Conservation (phyloP, 164 flowering plant genomes). For the Nelumbo lutea region DNA sequence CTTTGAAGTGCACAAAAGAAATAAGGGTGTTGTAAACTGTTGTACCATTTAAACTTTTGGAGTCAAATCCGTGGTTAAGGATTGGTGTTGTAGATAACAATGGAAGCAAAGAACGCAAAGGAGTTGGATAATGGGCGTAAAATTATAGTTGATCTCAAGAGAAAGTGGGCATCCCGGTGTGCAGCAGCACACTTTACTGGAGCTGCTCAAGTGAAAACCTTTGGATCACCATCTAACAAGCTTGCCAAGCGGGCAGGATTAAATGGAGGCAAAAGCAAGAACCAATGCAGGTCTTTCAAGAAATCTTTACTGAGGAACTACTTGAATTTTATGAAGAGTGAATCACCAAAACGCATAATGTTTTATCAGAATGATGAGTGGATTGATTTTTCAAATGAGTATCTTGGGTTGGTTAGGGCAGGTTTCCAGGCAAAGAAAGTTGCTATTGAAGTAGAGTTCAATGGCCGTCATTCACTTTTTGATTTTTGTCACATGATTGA, state of each 20-base stretch:
- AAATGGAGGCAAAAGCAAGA: constrained; percentile 35
- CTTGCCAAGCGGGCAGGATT: constrained; percentile 45
- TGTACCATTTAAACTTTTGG: constrained; percentile 13
- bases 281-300: constrained; percentile 19
- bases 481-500: constrained; percentile 69
- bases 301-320: constrained; percentile 46
- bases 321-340: constrained; percentile 58
- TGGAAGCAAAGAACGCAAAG: constrained; percentile 71
- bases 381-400: constrained; percentile 53
- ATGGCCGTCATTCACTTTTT: constrained; percentile 39
- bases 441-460: constrained; percentile 43
- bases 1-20: constrained; percentile 8
- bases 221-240: constrained; percentile 19
- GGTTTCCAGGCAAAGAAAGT: constrained; percentile 51
- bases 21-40: background rate
- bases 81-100: constrained; percentile 44
- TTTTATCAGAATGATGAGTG: constrained; percentile 60
- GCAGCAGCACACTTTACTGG: constrained; percentile 32
- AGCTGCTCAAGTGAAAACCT: constrained; percentile 17
- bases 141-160: constrained; percentile 43
- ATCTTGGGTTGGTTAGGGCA: constrained; percentile 35
- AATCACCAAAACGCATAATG: constrained; percentile 60
- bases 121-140: constrained; percentile 62
- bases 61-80: constrained; percentile 27
- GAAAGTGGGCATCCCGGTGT: constrained; percentile 42